A percentile compares a stretch with the other conserved stretches of the same genome.
Evolutionary conservation across 768 basidiomycete genomes (phyloP).

Genomic region (Agrocybe chaxingu): DNA sequence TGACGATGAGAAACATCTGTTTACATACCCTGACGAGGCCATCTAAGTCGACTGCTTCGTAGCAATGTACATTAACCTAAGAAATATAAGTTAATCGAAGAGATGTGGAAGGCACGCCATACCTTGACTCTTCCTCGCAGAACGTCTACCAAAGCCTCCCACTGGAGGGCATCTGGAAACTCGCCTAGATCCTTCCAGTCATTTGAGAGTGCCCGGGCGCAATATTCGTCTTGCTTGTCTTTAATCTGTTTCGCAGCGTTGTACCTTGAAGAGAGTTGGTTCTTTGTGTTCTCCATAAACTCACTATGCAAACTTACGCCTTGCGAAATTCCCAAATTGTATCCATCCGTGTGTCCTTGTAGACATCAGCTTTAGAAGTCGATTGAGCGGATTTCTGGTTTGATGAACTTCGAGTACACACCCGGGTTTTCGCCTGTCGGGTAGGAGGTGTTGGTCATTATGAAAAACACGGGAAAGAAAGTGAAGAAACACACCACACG

Average conservation of each 20-base stretch:
- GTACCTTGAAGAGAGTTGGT: slow-evolving; percentile 36
- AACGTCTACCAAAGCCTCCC: slow-evolving; percentile 79
- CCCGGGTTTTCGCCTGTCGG: slow-evolving; percentile 53
- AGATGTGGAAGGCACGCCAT: neutral
- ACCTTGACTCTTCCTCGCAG: slow-evolving; percentile 77
- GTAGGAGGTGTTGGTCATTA: neutral
- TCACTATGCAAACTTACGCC: slow-evolving; percentile 36
- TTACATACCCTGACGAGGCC: slow-evolving; percentile 60
- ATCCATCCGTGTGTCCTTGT: slow-evolving; percentile 61
- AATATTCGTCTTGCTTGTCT: slow-evolving; percentile 66
- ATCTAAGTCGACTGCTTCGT: slow-evolving; percentile 68
- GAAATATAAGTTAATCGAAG: neutral
- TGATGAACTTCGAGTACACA: slow-evolving; percentile 19
- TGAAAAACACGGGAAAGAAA: neutral
- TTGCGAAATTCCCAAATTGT: slow-evolving; percentile 65
- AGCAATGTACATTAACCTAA: slow-evolving; percentile 55
- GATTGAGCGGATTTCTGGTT: neutral
- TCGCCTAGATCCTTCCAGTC: slow-evolving; percentile 49
- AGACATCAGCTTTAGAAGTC: slow-evolving; percentile 27
- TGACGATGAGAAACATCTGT: neutral
- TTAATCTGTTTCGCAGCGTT: slow-evolving; percentile 66
- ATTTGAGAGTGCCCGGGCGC: slow-evolving; percentile 42
- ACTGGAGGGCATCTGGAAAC: slow-evolving; percentile 71
- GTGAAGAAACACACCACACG: slow-evolving; percentile 44
- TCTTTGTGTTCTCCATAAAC: neutral